Base-by-base conservation (phyloP, 495 filamentous ascomycete genomes). In the Neurospora sp. region DNA sequence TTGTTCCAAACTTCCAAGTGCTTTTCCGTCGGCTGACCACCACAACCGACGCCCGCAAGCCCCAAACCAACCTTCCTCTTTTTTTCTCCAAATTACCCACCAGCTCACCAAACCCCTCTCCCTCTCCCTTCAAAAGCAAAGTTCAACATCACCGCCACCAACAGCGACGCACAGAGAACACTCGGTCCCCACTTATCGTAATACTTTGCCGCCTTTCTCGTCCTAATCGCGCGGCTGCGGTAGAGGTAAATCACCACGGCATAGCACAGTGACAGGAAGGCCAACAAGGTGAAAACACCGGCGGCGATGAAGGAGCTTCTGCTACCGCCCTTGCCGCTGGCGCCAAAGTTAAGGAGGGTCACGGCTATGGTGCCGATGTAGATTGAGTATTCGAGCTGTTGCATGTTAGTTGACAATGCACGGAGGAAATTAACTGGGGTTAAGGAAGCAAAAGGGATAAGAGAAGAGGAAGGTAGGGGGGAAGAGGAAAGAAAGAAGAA, bases 281-380 rank as follows among this genome's bases (percentile, higher is more conserved):
- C 95, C 2, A 98, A 84, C 61, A 95, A 80, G 2, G 94, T 97
- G 81, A 98, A 98, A 0, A 87, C 85, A 78, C 89, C 91, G 0
- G 93, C 89, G 10, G 90, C 91, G 3, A 88, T 79, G 59, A 95
- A 90, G 20, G 90, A 85, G 42, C 87, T 69, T 42, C n/a, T 8
- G 70, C 74, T 71, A 65, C 84, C 81, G 38, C 83, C 78, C 73
- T 85, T 82, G 41, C 79, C 44, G 76, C 88, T 82, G 31, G 53
- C 1, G 22, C 53, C 14, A 79, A 99, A 99, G 84, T 99, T 99
- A 53, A 99, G 89, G 41, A 98, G 85, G 5, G 94, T 92, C 22
- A 93, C 92, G 8, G 96, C 94, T 73, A 99, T 97, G 72, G 93
- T 91, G 76, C 92, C 93, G 35, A 99, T 89, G 79, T 97, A 91